phyloP scores from a whole-genome alignment of 1,139 yeast species.

The Candida sanyaensis region DNA sequence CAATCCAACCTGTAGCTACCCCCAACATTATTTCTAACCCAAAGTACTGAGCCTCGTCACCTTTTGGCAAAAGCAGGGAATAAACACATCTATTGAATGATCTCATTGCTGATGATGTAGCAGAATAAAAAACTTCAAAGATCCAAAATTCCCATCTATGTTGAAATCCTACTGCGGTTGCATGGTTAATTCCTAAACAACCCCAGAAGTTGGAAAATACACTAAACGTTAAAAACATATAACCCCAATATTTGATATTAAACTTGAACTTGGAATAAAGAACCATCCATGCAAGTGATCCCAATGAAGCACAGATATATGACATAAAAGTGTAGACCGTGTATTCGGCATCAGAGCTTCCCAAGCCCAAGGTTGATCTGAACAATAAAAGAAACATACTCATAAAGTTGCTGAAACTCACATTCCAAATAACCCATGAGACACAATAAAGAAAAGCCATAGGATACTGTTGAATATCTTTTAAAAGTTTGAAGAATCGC shows the following conservation, averaged over 20 bases:
- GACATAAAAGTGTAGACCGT: slow-evolving; percentile 44
- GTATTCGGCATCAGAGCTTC: slow-evolving; percentile 40
- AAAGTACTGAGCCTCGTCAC: slow-evolving; percentile 47
- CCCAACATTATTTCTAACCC: slow-evolving; percentile 47
- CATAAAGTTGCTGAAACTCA: slow-evolving; percentile 37
- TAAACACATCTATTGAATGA: slow-evolving; percentile 40
- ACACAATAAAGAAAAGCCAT: slow-evolving; percentile 41
- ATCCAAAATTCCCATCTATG: slow-evolving; percentile 49
- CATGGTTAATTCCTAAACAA: slow-evolving; percentile 34
- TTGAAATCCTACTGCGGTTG: slow-evolving; percentile 38
- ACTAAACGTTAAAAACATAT: slow-evolving; percentile 30
- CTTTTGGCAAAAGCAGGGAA: slow-evolving; percentile 42
- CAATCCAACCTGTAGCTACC: slow-evolving; percentile 48
- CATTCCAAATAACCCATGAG: slow-evolving; percentile 50
- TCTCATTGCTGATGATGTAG: slow-evolving; percentile 39
- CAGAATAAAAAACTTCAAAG: slow-evolving; percentile 39
- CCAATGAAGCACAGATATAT: slow-evolving; percentile 34
- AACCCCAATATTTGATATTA: slow-evolving; percentile 38
- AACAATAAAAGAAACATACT: slow-evolving; percentile 40
- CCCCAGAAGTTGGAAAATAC: slow-evolving; percentile 45
- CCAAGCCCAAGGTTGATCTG: slow-evolving; percentile 43
- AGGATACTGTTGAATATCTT: slow-evolving; percentile 31
- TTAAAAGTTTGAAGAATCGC: slow-evolving; percentile 26
- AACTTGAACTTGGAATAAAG: slow-evolving; percentile 28
- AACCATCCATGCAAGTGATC: slow-evolving; percentile 42